Evolutionary conservation across 1,284 basidiomycete species (phyloP).

Genomic region (Ustilago nuda): DNA sequence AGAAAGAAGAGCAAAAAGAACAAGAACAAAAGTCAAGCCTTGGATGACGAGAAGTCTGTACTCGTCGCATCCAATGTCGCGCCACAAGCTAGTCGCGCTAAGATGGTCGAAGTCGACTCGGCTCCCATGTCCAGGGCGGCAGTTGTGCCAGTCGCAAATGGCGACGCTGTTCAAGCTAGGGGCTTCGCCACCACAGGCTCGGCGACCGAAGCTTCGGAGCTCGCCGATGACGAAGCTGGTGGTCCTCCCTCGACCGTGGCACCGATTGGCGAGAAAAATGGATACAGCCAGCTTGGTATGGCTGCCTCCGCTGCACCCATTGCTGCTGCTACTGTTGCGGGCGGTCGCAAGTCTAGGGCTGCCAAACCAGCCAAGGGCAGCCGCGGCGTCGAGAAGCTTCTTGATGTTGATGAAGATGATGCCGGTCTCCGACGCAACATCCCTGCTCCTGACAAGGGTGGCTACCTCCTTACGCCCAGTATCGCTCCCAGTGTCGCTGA

Average conservation of each 20-base stretch:
- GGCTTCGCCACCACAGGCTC: slow-evolving; percentile 28
- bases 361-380: slow-evolving; percentile 35
- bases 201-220: slow-evolving; percentile 27
- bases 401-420: slow-evolving; percentile 34
- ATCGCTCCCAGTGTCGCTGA: slow-evolving; percentile 53
- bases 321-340: slow-evolving; percentile 7
- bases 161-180: slow-evolving; percentile 16
- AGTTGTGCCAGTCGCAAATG: slow-evolving; percentile 9
- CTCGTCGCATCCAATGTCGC: slow-evolving; percentile 6
- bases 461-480: slow-evolving; percentile 51
- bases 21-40: slow-evolving; percentile 26
- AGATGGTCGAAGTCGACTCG: slow-evolving; percentile 8
- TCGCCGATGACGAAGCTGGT: slow-evolving; percentile 29
- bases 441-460: slow-evolving; percentile 24
- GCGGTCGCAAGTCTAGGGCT: slow-evolving; percentile 14
- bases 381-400: slow-evolving; percentile 37
- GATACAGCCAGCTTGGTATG: slow-evolving; percentile 31
- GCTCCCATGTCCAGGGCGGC: slow-evolving; percentile 5
- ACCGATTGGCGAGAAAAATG: slow-evolving; percentile 29
- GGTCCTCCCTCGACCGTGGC: slow-evolving; percentile 18
- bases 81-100: slow-evolving; percentile 4
- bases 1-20: slow-evolving; percentile 29
- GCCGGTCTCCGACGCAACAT: slow-evolving; percentile 27
- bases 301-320: slow-evolving; percentile 29
- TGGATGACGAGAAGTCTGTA: slow-evolving; percentile 14